Evolutionary conservation across 257 asterid species (phyloP).

Genomic region (Plantago elongata): DNA sequence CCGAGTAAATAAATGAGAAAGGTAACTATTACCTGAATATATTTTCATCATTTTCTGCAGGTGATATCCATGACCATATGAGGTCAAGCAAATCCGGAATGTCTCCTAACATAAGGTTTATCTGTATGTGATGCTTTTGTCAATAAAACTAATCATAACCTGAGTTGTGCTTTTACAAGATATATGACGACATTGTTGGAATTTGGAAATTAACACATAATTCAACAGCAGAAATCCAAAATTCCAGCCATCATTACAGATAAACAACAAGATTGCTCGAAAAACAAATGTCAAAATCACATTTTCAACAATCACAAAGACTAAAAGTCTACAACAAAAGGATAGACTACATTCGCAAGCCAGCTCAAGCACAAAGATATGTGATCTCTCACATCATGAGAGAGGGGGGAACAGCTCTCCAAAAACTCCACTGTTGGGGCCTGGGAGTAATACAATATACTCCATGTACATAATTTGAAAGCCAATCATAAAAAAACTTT

Average conservation of each 20-base stretch:
- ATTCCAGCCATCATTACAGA: slow-evolving; percentile 5
- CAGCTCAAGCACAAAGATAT: no score
- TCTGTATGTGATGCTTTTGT: slow-evolving; percentile 52
- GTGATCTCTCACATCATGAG: no score
- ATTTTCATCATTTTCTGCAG: slow-evolving; percentile 61
- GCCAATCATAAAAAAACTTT: no score
- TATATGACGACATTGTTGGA: slow-evolving; percentile 4
- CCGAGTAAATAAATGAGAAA: slow-evolving; percentile 12
- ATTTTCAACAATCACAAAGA: neutral
- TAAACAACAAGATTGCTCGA: slow-evolving; percentile 2
- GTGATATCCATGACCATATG: slow-evolving; percentile 93
- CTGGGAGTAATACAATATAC: no score
- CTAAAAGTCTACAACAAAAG: no score
- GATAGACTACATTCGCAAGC: no score
- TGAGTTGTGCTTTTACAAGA: neutral
- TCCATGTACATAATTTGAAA: no score
- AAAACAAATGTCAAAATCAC: slow-evolving; percentile 3
- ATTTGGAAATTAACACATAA: neutral
- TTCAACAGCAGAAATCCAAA: slow-evolving; percentile 5
- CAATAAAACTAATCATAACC: slow-evolving; percentile 23
- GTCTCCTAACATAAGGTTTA: slow-evolving; percentile 93
- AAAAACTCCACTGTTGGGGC: no score
- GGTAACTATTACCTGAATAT: slow-evolving; percentile 56
- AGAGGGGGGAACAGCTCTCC: no score
- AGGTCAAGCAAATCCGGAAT: slow-evolving; percentile 81